phyloP scores from a whole-genome alignment of 2,329 filamentous ascomycete species.

The Phyllosticta citriasiana region DNA sequence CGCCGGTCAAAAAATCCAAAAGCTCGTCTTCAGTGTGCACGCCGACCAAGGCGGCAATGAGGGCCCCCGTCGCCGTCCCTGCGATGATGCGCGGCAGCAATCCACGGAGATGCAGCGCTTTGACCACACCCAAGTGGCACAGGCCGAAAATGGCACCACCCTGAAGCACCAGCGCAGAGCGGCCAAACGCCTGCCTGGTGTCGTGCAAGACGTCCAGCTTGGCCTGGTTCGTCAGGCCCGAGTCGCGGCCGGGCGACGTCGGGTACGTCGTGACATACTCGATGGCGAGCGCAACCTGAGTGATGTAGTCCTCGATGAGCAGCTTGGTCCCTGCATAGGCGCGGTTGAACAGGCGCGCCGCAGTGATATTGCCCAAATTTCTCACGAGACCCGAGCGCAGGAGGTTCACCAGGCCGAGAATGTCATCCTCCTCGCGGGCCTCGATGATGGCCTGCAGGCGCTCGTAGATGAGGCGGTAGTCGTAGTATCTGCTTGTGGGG shows the following conservation, averaged over 20 bases:
- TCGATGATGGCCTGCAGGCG: conserved; percentile 61
- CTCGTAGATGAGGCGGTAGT: conserved; percentile 73
- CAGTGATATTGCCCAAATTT: conserved; percentile 85
- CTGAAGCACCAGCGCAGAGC: conserved; percentile 76
- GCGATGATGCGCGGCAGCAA: conserved; percentile 83
- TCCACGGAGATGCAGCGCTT: conserved; percentile 70
- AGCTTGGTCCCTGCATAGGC: conserved; percentile 84
- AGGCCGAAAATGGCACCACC: conserved; percentile 86
- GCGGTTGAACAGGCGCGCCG: conserved; percentile 69
- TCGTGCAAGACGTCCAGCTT: conserved; percentile 83
- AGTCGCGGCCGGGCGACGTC: conserved; percentile 40
- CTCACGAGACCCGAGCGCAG: conserved; percentile 67
- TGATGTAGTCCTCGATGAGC: conserved; percentile 83
- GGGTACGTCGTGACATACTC: conserved; percentile 63
- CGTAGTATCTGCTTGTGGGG: conserved; percentile 70
- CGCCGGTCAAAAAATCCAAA: conserved; percentile 63
- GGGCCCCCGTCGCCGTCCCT: conserved; percentile 78
- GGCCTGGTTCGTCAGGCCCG: conserved; percentile 56
- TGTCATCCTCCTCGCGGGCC: conserved; percentile 60
- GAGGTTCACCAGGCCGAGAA: conserved; percentile 66
- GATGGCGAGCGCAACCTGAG: conserved; percentile 70
- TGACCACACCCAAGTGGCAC: conserved; percentile 83
- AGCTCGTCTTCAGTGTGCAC: conserved; percentile 82
- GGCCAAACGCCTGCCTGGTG: conserved; percentile 77
- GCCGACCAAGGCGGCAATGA: conserved; percentile 80